Conservation (phyloP, 345 rosid species). For the Populus pruinosa region DNA sequence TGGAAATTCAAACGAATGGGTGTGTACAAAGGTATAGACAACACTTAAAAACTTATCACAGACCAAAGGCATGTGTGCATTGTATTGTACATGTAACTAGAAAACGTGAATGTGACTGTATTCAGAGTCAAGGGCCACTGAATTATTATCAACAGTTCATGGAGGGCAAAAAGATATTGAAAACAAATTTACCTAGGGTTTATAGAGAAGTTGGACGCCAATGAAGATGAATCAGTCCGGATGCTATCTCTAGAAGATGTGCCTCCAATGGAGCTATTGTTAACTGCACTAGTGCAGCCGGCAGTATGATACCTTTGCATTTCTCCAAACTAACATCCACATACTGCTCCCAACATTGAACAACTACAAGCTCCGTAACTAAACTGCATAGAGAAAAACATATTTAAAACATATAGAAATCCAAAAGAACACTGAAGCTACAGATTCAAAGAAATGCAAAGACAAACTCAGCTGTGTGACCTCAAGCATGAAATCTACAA, state of each 20-base stretch:
- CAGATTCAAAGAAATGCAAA: not conserved
- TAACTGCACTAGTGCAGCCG: slow-evolving; percentile 94
- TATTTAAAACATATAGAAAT: not conserved
- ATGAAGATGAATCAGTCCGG: slow-evolving; percentile 74
- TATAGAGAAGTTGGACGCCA: slow-evolving; percentile 53
- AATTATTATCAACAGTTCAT: not conserved
- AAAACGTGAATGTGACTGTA: not conserved
- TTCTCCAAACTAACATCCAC: slow-evolving; percentile 85
- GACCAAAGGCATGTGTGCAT: not conserved
- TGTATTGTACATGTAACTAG: not conserved
- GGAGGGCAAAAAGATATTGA: not conserved
- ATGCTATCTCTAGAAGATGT: slow-evolving; percentile 70
- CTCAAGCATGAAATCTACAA: not conserved
- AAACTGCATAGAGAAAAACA: slow-evolving; percentile 31
- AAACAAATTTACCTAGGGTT: slow-evolving; percentile 59
- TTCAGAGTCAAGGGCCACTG: not conserved
- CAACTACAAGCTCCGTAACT: slow-evolving; percentile 30
- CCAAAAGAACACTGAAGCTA: not conserved
- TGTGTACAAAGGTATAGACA: not conserved
- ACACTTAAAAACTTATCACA: not conserved
- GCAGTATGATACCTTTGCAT: slow-evolving; percentile 97
- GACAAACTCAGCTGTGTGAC: not conserved
- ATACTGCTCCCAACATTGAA: slow-evolving; percentile 73
- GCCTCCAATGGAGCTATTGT: slow-evolving; percentile 70
- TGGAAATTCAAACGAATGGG: not conserved